Base-by-base conservation (phyloP, 148 eudicot genomes). In the Agrostemma githago region DNA sequence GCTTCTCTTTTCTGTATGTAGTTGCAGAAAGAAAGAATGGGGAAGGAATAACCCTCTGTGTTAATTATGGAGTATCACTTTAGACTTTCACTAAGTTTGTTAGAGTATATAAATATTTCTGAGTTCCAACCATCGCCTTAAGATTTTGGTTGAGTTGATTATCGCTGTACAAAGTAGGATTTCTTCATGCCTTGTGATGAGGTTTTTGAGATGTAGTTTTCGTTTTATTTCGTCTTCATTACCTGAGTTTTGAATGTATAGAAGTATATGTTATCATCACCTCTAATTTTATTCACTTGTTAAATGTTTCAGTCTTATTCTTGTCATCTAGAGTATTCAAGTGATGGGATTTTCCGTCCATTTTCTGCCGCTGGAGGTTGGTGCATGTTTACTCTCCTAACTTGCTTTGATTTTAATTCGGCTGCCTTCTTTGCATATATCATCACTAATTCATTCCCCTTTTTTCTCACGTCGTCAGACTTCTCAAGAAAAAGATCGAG, bases 351-450 rank as follows among this genome's bases (percentile, higher is more conserved):
- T 77, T 85, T 91, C 37, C 74, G 68, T 78, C 81, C 69, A 78
- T 79, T 86, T 60, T 79, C 74, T 71, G 92, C 93, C 42, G 79
- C 87, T 81, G 84, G 91, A 84, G 98, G 97, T 94, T 87, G 74
- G 84, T 79, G 70, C 14, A 17, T 80, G 66, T 38, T 63, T 62
- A 70, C 72, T 80, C 5, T 70, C 62, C 14, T 57, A 11, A 46
- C 51, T 19, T 60, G 6, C 41, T 69, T 63, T n/a, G 51, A 37
- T 37, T 77, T 57, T 1, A 42, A 15, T 72, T 68, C 42, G 3
- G 58, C 4, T 64, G 20, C 43, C 72, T 68, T 60, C 53, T 62
- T 61, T 56, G 53, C 34, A 39, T 59, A 26, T 42, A 4, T 26
- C 77, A 67, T 61, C 34, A 77, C 66, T 11, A 59, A 34, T 65